Base-by-base conservation (phyloP, 2,329 filamentous ascomycete species). In the Pseudogymnoascus sp. region DNA sequence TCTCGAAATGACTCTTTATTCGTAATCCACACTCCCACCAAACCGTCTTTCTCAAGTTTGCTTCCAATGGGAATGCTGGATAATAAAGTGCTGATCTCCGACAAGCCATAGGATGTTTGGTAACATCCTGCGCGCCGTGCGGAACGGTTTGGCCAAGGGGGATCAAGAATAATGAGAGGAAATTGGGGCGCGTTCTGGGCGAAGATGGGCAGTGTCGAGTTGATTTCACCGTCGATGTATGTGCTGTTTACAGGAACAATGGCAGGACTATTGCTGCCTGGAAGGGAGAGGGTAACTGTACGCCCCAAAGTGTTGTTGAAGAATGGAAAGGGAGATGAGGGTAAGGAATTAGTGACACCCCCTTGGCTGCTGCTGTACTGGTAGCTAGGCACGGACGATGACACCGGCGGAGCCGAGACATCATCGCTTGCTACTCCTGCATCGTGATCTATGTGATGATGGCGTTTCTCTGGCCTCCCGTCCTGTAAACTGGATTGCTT, bases 61-160 rank as follows among this genome's bases (percentile, higher is more conserved):
- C 78, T 73, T 12, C 81, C 74, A 1, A 91, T 66, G n/a, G 84
- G 84, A 25, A 88, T 76, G 9, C 75, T 75, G 3, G 74, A 73
- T n/a, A 88, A 76, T 1, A 88, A 76, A 1, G 69, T 60, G 11
- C 75, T 72, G 62, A 85, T 78, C 59, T 83, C 79, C 63, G 60
- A 60, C 70, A 69, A 64, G 33, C 75, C 75, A 60, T 75, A 69
- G 4, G 79, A 78, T 5, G 79, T 83, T 1, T 69, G 66, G 72
- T 85, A 84, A 66, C 79, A 69, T 69, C 76, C 78, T 68, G 83
- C 85, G 39, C 88, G 80, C 67, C 82, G 82, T 12, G 84, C 90
- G 5, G 89, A 92, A 52, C 86, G 82, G 70, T 91, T 93, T 0
- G 90, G 89, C 90, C 90, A 93, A 1, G 90, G 90, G 2, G 90